Conservation (phyloP, 108 stramenopile genomes). For the Chaetoceros muelleri region DNA sequence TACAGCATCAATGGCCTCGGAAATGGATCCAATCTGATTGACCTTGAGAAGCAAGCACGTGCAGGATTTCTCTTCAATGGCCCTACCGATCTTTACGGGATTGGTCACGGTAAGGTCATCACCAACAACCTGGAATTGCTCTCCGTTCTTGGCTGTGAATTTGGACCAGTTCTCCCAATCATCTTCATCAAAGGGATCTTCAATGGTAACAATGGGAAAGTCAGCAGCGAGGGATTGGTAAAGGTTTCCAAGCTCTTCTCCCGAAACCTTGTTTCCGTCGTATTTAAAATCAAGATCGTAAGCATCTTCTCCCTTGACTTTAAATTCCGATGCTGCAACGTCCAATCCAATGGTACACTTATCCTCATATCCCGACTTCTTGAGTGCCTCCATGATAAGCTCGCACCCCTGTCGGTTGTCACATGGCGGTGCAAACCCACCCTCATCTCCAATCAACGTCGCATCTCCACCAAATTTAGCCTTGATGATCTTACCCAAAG, state of each 20-base stretch:
- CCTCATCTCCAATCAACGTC: conserved; percentile 98
- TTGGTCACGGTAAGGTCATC: conserved; percentile 99
- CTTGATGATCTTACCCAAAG: conserved; percentile 97
- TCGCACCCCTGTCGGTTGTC: conserved; percentile 87
- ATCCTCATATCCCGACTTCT: conserved; percentile 89
- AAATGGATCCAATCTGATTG: conserved; percentile 99
- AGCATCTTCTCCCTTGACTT: conserved; percentile 80
- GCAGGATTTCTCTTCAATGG: conserved; percentile 82
- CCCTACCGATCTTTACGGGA: conserved; percentile 90
- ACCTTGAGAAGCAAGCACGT: conserved; percentile 99
- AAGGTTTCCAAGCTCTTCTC: conserved; percentile 90
- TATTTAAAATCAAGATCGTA: conserved; percentile 99
- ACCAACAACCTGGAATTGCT: conserved; percentile 94
- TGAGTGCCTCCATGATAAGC: conserved; percentile 97
- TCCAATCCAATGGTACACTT: conserved; percentile 96
- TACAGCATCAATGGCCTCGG: conserved; percentile 98
- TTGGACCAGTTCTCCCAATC: conserved; percentile 97
- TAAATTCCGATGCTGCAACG: conserved; percentile 98
- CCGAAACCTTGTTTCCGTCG: conserved; percentile 70
- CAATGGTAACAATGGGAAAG: conserved; percentile 98
- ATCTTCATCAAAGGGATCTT: conserved; percentile 99
- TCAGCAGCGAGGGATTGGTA: conserved; percentile 86
- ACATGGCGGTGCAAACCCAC: conserved; percentile 98
- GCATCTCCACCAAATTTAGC: conserved; percentile 97
- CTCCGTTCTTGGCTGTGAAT: conserved; percentile 80